A percentile compares a stretch with the other conserved stretches of the same genome.
These are phyloP conservation scores for Aspergillus latus DNA, from an alignment of 2,329 filamentous ascomycete species.

Conservation along the genomic window DNA sequence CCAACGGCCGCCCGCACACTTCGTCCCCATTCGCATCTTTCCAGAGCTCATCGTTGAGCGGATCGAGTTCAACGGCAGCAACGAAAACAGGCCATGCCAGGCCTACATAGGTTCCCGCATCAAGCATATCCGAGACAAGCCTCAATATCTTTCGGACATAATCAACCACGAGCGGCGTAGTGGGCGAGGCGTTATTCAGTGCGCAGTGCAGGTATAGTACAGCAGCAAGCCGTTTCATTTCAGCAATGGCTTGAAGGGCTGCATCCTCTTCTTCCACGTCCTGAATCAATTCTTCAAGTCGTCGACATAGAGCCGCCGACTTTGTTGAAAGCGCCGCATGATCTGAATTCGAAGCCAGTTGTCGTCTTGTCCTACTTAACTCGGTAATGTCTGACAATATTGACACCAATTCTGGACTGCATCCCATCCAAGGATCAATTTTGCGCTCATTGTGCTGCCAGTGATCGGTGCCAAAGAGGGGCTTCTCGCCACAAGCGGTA, in stretches of 20 bases:
- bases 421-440: conserved; percentile 51
- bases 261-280: conserved; percentile 33
- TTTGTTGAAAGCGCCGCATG: conserved; percentile 31
- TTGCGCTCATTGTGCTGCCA: conserved; percentile 43
- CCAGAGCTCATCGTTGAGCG: conserved; percentile 39
- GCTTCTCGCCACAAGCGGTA: conserved; percentile 51
- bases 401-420: conserved; percentile 48
- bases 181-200: conserved; percentile 45
- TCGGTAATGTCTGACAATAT: conserved; percentile 52
- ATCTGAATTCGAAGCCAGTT: conserved; percentile 25
- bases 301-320: conserved; percentile 36
- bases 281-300: conserved; percentile 37
- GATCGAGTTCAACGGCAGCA: conserved; percentile 45
- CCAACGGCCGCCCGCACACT: conserved; percentile 39
- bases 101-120: conserved; percentile 33
- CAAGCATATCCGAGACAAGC: conserved; percentile 35
- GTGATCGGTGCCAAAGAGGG: conserved; percentile 50
- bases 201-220: conserved; percentile 50
- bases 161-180: conserved; percentile 35
- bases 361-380: conserved; percentile 40
- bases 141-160: conserved; percentile 39
- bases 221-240: conserved; percentile 47
- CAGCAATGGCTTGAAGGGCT: conserved; percentile 39
- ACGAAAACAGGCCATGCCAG: conserved; percentile 48
- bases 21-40: conserved; percentile 20